These are phyloP conservation scores for Breviolum minutum DNA, from an alignment of 73 alveolate genomes.

Conservation along the genomic window DNA sequence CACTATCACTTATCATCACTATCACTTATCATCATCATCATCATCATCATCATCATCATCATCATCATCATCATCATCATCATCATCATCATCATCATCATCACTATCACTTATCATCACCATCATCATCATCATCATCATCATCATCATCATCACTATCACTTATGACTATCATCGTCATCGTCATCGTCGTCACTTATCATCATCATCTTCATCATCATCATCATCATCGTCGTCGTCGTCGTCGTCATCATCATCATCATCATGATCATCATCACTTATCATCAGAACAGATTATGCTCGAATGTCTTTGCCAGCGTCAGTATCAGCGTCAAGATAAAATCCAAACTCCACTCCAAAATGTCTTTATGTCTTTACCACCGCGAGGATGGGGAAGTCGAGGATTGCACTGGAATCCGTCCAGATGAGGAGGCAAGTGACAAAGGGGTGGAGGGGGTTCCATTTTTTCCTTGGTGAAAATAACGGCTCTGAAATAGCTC, in stretches of 20 bases:
- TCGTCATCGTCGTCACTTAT: too few species aligned
- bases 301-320: too few species aligned
- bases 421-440: constrained; percentile 68
- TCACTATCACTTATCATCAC: not conserved
- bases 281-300: not conserved
- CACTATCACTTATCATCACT: too few species aligned
- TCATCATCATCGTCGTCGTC: not conserved
- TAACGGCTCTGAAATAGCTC: too few species aligned
- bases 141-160: too few species aligned
- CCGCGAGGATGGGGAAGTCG: not conserved
- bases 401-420: constrained; percentile 25
- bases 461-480: not conserved
- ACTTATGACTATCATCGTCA: too few species aligned
- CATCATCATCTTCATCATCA: not conserved
- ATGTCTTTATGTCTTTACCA: not conserved
- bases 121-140: too few species aligned
- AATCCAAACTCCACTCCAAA: not conserved
- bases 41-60: not conserved
- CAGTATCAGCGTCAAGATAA: too few species aligned
- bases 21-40: not conserved
- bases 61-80: not conserved
- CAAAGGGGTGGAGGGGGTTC: not conserved
- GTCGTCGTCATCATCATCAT: not conserved
- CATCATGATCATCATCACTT: not conserved
- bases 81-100: not conserved